phyloP scores from a whole-genome alignment of 2,329 filamentous ascomycete genomes.

The Sporothrix brasiliensis region DNA sequence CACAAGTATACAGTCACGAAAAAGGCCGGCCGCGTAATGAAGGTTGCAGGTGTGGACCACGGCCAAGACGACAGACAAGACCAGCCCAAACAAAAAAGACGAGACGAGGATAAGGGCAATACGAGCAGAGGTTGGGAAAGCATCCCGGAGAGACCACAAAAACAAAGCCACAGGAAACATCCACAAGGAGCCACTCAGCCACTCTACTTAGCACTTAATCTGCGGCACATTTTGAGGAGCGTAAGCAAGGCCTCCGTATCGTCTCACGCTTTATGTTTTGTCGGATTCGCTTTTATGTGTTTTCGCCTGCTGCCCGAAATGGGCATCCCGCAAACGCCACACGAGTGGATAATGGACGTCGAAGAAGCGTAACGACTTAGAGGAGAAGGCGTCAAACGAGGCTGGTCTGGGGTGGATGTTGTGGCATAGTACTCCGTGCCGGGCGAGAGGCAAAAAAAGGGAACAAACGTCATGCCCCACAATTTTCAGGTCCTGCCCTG shows the following conservation, averaged over 20 bases:
- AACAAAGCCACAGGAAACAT: not conserved
- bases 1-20: not conserved
- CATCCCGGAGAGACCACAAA: not conserved
- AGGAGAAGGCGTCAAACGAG: slow-evolving; percentile 6
- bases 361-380: slow-evolving; percentile 16
- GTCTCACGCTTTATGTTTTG: not conserved
- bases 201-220: too few species aligned
- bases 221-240: not conserved
- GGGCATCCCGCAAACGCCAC: slow-evolving; percentile 4
- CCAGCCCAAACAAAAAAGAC: not conserved
- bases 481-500: slow-evolving; percentile 20
- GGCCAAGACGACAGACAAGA: not conserved
- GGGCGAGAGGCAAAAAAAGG: not conserved
- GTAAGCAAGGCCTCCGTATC: not conserved
- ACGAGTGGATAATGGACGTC: not conserved
- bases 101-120: not conserved
- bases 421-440: not conserved
- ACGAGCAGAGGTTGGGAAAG: not conserved
- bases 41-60: slow-evolving; percentile 15
- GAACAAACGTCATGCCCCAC: slow-evolving; percentile 25
- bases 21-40: slow-evolving; percentile 21
- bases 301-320: not conserved
- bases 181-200: too few species aligned
- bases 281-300: not conserved
- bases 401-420: slow-evolving; percentile 2